Evolutionary conservation across 2,329 filamentous ascomycete species (phyloP).

Genomic region (Dactylellina sp.): DNA sequence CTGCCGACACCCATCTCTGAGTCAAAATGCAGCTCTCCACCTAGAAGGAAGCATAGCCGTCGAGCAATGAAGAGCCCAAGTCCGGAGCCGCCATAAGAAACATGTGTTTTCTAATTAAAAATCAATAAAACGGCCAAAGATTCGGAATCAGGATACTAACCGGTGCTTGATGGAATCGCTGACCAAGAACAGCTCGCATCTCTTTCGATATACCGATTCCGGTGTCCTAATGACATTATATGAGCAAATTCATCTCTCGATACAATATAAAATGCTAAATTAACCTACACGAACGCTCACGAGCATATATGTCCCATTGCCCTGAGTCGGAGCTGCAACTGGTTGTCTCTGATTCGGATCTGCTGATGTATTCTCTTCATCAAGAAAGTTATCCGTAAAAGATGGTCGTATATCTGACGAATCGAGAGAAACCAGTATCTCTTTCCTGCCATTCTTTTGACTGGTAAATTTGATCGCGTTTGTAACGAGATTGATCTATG

Average conservation of each 20-base stretch:
- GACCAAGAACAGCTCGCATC: constrained; percentile 58
- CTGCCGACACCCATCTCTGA: constrained; percentile 76
- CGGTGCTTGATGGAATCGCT: constrained; percentile 59
- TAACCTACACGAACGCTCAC: constrained; percentile 45
- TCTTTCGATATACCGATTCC: constrained; percentile 59
- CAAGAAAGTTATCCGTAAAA: constrained; percentile 48
- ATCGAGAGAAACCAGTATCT: constrained; percentile 57
- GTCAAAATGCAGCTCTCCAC: constrained; percentile 79
- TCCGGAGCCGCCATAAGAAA: constrained; percentile 78
- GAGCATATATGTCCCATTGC: constrained; percentile 44
- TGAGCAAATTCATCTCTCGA: not conserved
- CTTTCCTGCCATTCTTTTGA: constrained; percentile 52
- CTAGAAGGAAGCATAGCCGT: constrained; percentile 80
- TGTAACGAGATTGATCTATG: constrained; percentile 75
- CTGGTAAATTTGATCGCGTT: constrained; percentile 71
- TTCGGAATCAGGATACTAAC: constrained; percentile 11
- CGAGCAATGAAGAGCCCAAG: constrained; percentile 80
- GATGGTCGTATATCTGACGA: constrained; percentile 48
- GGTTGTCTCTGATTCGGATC: not conserved
- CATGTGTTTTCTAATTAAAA: constrained; percentile 69
- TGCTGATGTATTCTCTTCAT: constrained; percentile 9
- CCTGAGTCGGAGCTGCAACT: not conserved
- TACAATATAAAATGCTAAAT: not conserved
- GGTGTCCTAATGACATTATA: constrained; percentile 54
- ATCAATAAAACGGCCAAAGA: not conserved